These are phyloP conservation scores for Penicillium sp. DNA, from an alignment of 2,329 filamentous ascomycete species.

Conservation along the genomic window DNA sequence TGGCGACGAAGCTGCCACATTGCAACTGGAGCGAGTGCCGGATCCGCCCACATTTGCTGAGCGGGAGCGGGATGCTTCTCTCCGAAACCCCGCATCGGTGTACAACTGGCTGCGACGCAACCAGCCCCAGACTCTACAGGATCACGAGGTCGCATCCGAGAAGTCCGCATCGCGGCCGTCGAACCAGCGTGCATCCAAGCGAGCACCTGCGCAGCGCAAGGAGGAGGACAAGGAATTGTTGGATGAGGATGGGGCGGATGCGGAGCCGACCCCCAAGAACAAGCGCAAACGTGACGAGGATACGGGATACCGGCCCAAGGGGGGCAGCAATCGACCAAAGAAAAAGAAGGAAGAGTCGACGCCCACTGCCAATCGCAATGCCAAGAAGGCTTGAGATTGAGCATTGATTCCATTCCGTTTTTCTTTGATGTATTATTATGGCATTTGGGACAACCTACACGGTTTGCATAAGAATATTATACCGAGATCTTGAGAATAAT, in stretches of 20 bases:
- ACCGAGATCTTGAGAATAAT: neutral
- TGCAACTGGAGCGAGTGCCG: constrained; percentile 48
- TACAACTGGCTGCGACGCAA: constrained; percentile 93
- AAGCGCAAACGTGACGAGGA: constrained; percentile 52
- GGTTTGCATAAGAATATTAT: neutral
- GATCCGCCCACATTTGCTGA: constrained; percentile 48
- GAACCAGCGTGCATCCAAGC: constrained; percentile 43
- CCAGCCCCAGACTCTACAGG: constrained; percentile 77
- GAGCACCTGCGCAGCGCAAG: constrained; percentile 39
- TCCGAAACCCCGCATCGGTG: constrained; percentile 83
- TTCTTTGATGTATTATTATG: constrained; percentile 16
- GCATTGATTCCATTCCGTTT: neutral
- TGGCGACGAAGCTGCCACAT: constrained; percentile 47
- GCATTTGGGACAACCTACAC: constrained; percentile 2
- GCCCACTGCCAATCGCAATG: constrained; percentile 29
- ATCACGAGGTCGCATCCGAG: constrained; percentile 56
- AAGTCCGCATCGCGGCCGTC: constrained; percentile 42
- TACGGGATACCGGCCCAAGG: constrained; percentile 47
- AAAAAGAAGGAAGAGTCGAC: constrained; percentile 44
- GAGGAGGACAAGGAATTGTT: constrained; percentile 43
- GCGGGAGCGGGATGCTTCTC: constrained; percentile 53
- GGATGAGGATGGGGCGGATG: constrained; percentile 46
- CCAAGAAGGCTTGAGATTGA: constrained; percentile 29
- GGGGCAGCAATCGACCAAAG: constrained; percentile 41
- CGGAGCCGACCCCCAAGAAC: constrained; percentile 37